Evolutionary conservation across 352 stramenopile species (phyloP), one percentile per base, ranked within the genome.

Genomic region (Plasmopara halstedii): DNA sequence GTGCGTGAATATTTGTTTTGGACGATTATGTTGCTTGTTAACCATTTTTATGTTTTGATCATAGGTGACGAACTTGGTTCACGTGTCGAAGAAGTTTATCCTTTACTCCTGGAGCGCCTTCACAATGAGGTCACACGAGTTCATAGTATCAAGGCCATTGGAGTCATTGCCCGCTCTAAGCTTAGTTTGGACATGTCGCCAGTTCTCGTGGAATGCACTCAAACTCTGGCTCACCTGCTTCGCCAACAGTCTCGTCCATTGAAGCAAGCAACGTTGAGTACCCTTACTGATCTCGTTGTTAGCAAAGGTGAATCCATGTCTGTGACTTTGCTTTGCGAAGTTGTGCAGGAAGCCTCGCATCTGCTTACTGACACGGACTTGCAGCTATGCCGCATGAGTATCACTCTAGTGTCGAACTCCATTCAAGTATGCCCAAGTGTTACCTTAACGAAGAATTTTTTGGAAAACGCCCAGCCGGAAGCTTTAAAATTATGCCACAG

Each of bases 101-200:
- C 76, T 11, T 54, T 98, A 11, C 64, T 99, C 6, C 91, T 98
- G 62, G 95, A 99, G 50, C 86, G 94, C 42, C 74, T 99, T 7
- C 89, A 94, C 48, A 99, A 99, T 63, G 96, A 99, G 67, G 98
- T 97, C 46, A 99, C 96, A 15, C 88, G 96, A 15, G 83, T 98
- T 29, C 76, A 95, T 38, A 97, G 92, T 14, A 98, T 99, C 56
- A 98, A 98, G 67, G 94, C 94, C 2, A 76, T 99, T 17, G 81
- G 73, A 11, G 67, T 69, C 13, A 95, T 98, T 55, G 93, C 88
- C 18, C 71, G 70, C 4, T 94, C 88, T 5, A 83, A 83, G 35
- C 53, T 94, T 2, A 52, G 71, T 14, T 64, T 99, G 45, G 88
- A 98, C 56, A 73, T 99, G 55, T 85, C 80, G 21, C 55, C 83